Evolutionary conservation across 495 filamentous ascomycete genomes (phyloP).

Genomic region (Hapsidospora chrysogenum): DNA sequence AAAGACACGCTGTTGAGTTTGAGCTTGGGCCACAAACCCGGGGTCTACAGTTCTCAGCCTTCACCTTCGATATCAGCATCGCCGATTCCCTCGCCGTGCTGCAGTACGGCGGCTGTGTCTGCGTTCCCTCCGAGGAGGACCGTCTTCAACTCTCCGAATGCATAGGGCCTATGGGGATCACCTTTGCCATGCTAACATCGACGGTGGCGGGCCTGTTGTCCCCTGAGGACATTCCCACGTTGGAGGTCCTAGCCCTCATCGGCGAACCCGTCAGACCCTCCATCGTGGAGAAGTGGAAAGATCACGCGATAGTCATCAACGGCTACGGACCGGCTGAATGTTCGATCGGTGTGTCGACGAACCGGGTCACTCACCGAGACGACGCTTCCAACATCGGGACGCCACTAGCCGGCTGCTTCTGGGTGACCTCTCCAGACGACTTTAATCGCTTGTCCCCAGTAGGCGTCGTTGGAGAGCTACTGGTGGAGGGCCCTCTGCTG

Average conservation of each 20-base stretch:
- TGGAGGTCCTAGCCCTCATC: constrained; percentile 25
- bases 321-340: constrained; percentile 27
- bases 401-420: constrained; percentile 24
- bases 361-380: background rate
- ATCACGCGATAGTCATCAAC: constrained; percentile 22
- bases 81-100: background rate
- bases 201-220: constrained; percentile 24
- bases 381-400: constrained; percentile 21
- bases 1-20: constrained; percentile 11
- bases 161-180: constrained; percentile 6
- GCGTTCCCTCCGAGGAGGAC: background rate
- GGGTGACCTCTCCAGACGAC: constrained; percentile 28
- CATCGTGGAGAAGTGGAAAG: constrained; percentile 20
- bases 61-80: background rate
- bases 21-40: background rate
- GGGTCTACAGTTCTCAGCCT: background rate
- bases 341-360: constrained; percentile 15
- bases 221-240: constrained; percentile 14
- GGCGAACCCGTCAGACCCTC: background rate
- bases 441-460: constrained; percentile 26
- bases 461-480: constrained; percentile 29
- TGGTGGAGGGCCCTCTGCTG: constrained; percentile 28
- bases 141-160: background rate
- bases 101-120: background rate
- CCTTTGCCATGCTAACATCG: constrained; percentile 21